phyloP scores from a whole-genome alignment of 805 yeast genomes.

The Cyberlindnera japonica region DNA sequence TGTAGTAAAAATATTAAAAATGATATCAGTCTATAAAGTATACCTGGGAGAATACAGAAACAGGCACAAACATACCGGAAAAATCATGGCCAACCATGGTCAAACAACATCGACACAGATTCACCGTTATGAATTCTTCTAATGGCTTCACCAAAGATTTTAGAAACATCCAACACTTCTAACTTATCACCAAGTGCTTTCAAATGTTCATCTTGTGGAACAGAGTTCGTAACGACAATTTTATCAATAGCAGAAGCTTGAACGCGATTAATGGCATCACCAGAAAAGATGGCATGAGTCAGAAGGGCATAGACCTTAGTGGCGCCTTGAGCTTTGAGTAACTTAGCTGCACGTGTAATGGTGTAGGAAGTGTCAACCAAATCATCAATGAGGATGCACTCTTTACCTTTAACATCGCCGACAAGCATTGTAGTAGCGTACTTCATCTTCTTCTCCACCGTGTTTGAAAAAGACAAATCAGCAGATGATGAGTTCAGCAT shows the following conservation, averaged over 20 bases:
- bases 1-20: too few relatives aligned
- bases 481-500: constrained; percentile 3
- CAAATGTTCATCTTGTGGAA: constrained; percentile 73
- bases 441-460: constrained; percentile 25
- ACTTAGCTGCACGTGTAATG: constrained; percentile 84
- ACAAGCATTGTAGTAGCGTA: constrained; percentile 91
- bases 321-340: constrained; percentile 92
- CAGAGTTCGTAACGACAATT: constrained; percentile 83
- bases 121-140: constrained; percentile 97
- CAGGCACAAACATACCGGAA: too few relatives aligned
- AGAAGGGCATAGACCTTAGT: constrained; percentile 78
- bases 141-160: constrained; percentile 90
- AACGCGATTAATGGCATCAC: constrained; percentile 80
- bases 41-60: too few relatives aligned
- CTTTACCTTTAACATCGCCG: constrained; percentile 85
- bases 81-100: constrained; percentile 55
- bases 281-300: constrained; percentile 91
- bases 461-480: constrained; percentile 9
- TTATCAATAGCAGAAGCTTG: constrained; percentile 70
- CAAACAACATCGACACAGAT: constrained; percentile 88
- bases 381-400: constrained; percentile 91
- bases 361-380: constrained; percentile 92
- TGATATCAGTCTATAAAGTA: too few relatives aligned
- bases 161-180: constrained; percentile 82
- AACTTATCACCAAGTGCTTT: constrained; percentile 53